These are phyloP conservation scores for Eucalyptus brandiana DNA, from an alignment of 345 rosid species.

Conservation along the genomic window DNA sequence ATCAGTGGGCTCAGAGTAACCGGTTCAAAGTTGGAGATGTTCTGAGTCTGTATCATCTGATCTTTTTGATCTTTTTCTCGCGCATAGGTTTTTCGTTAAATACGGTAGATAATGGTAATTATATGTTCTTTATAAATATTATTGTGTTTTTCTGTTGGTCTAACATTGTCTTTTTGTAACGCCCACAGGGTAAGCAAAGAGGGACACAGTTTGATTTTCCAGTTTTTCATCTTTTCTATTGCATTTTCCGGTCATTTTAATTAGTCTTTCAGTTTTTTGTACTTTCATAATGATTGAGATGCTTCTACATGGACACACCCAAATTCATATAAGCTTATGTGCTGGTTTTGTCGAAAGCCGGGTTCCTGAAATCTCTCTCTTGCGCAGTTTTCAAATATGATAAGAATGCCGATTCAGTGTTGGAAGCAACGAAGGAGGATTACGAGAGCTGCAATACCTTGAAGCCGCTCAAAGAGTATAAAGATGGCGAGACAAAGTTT, in stretches of 20 bases:
- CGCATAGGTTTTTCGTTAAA: background rate
- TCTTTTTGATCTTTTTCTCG: rapidly evolving
- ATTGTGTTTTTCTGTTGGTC: background rate
- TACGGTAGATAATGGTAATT: background rate
- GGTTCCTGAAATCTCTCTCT: background rate
- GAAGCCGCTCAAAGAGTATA: constrained; percentile 19
- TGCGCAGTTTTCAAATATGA: constrained; percentile 31
- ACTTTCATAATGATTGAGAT: background rate
- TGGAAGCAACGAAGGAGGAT: constrained; percentile 33
- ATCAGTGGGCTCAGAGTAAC: constrained; percentile 20
- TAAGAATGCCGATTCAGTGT: constrained; percentile 31
- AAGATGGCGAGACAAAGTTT: constrained; percentile 32
- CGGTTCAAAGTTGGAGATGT: constrained; percentile 35
- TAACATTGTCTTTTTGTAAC: background rate
- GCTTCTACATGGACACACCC: background rate
- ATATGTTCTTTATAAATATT: background rate
- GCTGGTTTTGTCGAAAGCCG: background rate
- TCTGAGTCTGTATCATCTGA: constrained; percentile 14
- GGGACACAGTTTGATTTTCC: background rate
- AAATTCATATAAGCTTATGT: background rate
- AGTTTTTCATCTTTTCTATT: background rate
- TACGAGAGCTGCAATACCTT: constrained; percentile 28
- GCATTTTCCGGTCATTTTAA: background rate
- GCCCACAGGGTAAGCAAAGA: background rate
- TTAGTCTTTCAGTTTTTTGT: background rate